These are phyloP conservation scores for Pisolithus microcarpus DNA, from an alignment of 768 basidiomycete species.

Conservation along the genomic window DNA sequence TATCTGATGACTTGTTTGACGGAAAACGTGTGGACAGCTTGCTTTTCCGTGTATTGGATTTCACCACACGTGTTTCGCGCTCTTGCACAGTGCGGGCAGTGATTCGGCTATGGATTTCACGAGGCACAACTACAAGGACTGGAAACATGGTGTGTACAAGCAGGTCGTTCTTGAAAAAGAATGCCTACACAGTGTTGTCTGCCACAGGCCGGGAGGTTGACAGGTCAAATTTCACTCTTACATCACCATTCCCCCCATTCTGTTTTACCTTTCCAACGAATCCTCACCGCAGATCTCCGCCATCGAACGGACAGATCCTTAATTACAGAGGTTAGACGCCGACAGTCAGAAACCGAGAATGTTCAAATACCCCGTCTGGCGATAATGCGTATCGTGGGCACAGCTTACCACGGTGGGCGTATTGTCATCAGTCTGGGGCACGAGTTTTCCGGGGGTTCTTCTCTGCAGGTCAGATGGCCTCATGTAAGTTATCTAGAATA, in stretches of 20 bases:
- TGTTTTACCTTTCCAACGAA: slow-evolving; percentile 14
- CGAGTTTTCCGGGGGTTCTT: slow-evolving; percentile 9
- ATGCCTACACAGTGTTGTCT: too few relatives aligned
- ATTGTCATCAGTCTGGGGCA: slow-evolving; percentile 10
- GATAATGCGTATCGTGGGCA: slow-evolving; percentile 16
- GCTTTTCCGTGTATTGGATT: neutral
- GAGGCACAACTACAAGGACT: neutral
- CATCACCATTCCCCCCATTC: slow-evolving; percentile 20
- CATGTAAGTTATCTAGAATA: neutral
- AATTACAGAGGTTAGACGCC: slow-evolving; percentile 1
- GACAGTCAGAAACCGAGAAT: neutral
- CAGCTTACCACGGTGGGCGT: slow-evolving; percentile 1
- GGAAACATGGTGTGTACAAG: neutral
- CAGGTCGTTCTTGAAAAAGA: neutral
- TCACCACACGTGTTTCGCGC: neutral
- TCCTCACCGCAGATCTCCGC: slow-evolving; percentile 13
- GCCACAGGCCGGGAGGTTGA: neutral
- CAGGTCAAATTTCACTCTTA: slow-evolving; percentile 25
- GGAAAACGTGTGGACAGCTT: neutral
- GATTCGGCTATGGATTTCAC: too few relatives aligned
- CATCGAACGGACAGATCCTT: slow-evolving; percentile 23
- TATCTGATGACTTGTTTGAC: slow-evolving; percentile 1
- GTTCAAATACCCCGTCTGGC: slow-evolving; percentile 1
- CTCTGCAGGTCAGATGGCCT: slow-evolving; percentile 5
- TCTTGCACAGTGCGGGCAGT: neutral